A percentile compares a stretch with the other conserved stretches of the same genome.
Conservation (phyloP, 345 rosid species). For the Eucalyptus erythrocorys region DNA sequence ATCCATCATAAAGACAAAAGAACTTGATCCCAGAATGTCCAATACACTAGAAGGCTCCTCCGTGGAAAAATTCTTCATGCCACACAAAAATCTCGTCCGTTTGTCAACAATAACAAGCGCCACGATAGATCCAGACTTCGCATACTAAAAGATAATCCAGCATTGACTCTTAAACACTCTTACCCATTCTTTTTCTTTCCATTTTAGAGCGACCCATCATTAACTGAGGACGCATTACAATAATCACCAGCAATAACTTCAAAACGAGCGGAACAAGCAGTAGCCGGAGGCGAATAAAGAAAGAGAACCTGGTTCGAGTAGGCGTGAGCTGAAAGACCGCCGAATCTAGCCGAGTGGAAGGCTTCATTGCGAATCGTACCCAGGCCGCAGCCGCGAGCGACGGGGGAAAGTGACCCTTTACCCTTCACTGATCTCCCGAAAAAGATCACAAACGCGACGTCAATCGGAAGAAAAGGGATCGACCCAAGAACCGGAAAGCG, state of each 20-base stretch:
- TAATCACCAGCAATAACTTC: background rate
- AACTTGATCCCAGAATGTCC: background rate
- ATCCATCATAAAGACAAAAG: background rate
- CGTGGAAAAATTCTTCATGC: background rate
- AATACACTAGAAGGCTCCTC: background rate
- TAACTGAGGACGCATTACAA: background rate
- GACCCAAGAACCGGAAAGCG: background rate
- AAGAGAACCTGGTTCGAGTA: constrained; percentile 76
- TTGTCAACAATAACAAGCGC: background rate
- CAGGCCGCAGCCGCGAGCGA: background rate
- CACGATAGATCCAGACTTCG: background rate
- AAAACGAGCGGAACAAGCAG: background rate
- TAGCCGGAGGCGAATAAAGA: background rate
- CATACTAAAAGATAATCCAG: background rate
- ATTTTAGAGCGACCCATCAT: background rate
- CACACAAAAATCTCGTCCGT: background rate
- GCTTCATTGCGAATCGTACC: constrained; percentile 27
- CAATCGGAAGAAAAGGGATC: background rate
- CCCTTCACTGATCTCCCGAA: background rate
- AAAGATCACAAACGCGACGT: background rate
- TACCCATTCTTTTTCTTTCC: background rate
- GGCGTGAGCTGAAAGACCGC: constrained; percentile 96
- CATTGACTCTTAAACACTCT: background rate
- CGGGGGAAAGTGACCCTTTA: background rate
- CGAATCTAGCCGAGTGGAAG: constrained; percentile 76